phyloP scores from a whole-genome alignment of 1,284 basidiomycete species.

The Heliocybe sulcata region DNA sequence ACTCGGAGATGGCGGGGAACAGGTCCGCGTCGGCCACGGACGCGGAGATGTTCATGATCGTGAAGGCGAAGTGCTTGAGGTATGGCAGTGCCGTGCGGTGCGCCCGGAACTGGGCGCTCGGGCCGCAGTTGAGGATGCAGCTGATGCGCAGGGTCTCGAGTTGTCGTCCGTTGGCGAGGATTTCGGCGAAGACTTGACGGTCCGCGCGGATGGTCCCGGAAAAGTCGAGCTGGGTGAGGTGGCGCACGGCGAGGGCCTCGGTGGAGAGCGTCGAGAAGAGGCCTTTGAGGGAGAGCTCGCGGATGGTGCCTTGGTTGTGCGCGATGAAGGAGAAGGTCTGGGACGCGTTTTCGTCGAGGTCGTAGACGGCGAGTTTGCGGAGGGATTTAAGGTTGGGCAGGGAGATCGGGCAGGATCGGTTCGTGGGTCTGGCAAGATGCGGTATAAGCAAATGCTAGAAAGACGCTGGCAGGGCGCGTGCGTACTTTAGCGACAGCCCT shows the following conservation, averaged over 20 bases:
- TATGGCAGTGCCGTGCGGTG: constrained; percentile 41
- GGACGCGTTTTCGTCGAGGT: constrained; percentile 25
- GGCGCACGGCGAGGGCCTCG: constrained; percentile 45
- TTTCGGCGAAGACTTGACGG: constrained; percentile 45
- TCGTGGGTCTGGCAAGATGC: constrained; percentile 43
- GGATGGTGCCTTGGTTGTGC: constrained; percentile 46
- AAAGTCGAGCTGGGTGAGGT: constrained; percentile 58
- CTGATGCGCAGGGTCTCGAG: constrained; percentile 52
- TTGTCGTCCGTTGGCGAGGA: constrained; percentile 52
- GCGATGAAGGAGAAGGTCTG: constrained; percentile 40
- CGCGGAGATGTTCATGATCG: constrained; percentile 35
- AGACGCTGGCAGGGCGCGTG: constrained; percentile 8
- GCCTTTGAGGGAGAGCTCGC: constrained; percentile 47
- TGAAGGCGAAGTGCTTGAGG: constrained; percentile 55
- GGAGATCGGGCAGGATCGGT: constrained; percentile 42
- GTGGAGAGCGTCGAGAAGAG: constrained; percentile 50
- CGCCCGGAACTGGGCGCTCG: constrained; percentile 42
- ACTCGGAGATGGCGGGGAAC: constrained; percentile 60
- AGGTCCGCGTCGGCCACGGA: constrained; percentile 48
- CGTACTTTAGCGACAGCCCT: constrained; percentile 47
- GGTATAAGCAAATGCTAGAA: not conserved
- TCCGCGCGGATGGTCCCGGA: constrained; percentile 45
- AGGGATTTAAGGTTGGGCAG: constrained; percentile 52
- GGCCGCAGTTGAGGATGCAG: constrained; percentile 40
- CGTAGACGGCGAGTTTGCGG: constrained; percentile 47